Base-by-base conservation (phyloP, 1,139 yeast genomes). In the Geotrichum australiense region DNA sequence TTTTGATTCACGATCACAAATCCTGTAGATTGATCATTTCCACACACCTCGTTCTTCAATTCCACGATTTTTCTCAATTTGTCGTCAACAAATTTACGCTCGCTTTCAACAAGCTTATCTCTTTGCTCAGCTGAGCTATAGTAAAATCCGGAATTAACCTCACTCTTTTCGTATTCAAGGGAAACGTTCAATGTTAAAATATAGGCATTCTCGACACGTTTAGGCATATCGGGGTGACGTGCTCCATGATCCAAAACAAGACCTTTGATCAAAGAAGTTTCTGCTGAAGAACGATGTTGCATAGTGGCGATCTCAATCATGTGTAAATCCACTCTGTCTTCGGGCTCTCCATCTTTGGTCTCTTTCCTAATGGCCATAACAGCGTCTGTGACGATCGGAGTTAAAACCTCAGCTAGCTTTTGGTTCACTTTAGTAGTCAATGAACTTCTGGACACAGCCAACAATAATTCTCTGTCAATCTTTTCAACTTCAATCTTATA, bases 201-300 rank as follows among this genome's bases (percentile, higher is more conserved):
- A 57, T 76, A 71, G 1, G 96, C 96, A 63, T 91, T 85, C 52
- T 76, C 76, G 18, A 91, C 81, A 45, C 79, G 68, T 54, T 79
- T 83, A 46, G 98, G 98, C 99, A 93, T 93, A 63, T 91, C 98
- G 32, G 99, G 99, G 68, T 93, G 98, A 61, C 99, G 78, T 12
- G 96, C 96, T 49, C 99, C 99, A 61, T 93, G 99, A 61, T 93
- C 99, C 53, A 93, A 73, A 29, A 91, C 97, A 53, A 93, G 74
- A 34, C 99, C 99, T 55, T 75, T 79, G 51, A 93, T 71, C 50
- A 93, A 76, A 55, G 75, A 74, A 16, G 98, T 89, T 47, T 89
- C 94, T 49, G 78, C 75, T 35, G 93, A 85, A 35, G 81, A 73
- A 51, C 89, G 83, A 57, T 84, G 93, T 73, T 91, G 96, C 97